A percentile compares a stretch with the other conserved stretches of the same genome.
These are phyloP conservation scores for Circinella umbellata DNA, from an alignment of 371 early-diverging fungal genomes.

Conservation along the genomic window DNA sequence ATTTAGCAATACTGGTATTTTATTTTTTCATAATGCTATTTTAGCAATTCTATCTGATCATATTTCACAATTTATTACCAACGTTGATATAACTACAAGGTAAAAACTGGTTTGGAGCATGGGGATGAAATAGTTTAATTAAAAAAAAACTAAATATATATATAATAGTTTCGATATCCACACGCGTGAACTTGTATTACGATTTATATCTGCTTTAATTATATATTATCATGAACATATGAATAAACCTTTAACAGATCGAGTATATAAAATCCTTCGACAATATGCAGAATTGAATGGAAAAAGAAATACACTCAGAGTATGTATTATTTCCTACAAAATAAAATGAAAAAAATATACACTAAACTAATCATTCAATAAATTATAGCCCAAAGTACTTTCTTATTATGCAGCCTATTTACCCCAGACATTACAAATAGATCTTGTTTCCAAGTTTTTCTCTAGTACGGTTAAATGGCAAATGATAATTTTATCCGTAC, in stretches of 20 bases:
- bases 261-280: constrained; percentile 19
- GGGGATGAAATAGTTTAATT: neutral
- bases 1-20: neutral
- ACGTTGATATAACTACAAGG: neutral
- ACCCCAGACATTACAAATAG: constrained; percentile 19
- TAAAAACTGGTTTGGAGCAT: neutral
- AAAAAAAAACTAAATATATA: too few relatives aligned
- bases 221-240: constrained; percentile 24
- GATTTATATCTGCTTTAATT: constrained; percentile 26
- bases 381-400: constrained; percentile 24
- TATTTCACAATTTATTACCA: neutral
- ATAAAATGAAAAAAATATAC: neutral
- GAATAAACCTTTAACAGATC: constrained; percentile 14
- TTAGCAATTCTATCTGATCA: neutral
- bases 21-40: neutral
- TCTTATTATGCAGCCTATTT: constrained; percentile 28
- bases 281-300: constrained; percentile 21
- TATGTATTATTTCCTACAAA: neutral
- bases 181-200: constrained; percentile 3
- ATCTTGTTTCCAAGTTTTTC: constrained; percentile 28
- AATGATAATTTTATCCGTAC: too few relatives aligned
- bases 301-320: constrained; percentile 6
- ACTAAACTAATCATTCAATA: neutral
- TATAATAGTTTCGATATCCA: neutral
- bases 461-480: constrained; percentile 17